Evolutionary conservation across 2,329 filamentous ascomycete species (phyloP).

Genomic region (Cryphonectria carpinicola): DNA sequence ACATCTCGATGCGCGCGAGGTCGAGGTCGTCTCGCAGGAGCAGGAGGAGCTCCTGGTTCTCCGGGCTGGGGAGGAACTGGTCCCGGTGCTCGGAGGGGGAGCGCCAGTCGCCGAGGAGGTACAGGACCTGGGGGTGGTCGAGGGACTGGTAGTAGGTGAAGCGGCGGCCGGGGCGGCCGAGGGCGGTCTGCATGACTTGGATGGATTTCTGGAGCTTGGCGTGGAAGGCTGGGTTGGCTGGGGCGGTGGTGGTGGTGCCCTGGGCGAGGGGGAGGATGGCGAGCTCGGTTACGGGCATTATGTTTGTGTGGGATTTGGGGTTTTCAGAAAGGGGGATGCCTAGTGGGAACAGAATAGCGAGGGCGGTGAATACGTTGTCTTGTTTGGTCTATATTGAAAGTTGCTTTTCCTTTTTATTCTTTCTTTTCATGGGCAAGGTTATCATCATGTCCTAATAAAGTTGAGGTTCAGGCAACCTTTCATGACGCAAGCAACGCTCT

Average conservation of each 20-base stretch:
- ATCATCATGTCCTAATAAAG: not conserved
- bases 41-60: slow-evolving; percentile 7
- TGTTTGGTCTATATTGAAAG: not conserved
- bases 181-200: slow-evolving; percentile 11
- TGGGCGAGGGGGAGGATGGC: slow-evolving; percentile 2
- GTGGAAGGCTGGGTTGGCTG: not conserved
- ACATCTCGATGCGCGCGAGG: slow-evolving; percentile 5
- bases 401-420: not conserved
- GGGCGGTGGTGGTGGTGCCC: not conserved
- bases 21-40: slow-evolving; percentile 2
- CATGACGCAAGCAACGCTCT: not conserved
- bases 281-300: slow-evolving; percentile 15
- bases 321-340: not conserved
- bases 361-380: not conserved
- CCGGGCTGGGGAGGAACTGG: slow-evolving; percentile 12
- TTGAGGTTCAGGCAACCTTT: not conserved
- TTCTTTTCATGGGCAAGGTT: not conserved
- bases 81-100: slow-evolving; percentile 15
- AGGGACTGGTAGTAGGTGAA: slow-evolving; percentile 10
- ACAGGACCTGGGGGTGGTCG: not conserved
- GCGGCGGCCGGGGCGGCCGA: slow-evolving; percentile 7
- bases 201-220: slow-evolving; percentile 7
- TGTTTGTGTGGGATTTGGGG: not conserved
- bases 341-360: not conserved
- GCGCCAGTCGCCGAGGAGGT: slow-evolving; percentile 11